These are phyloP conservation scores for Chlorella sp. DNA, from an alignment of 139 green algal species.

Conservation along the genomic window DNA sequence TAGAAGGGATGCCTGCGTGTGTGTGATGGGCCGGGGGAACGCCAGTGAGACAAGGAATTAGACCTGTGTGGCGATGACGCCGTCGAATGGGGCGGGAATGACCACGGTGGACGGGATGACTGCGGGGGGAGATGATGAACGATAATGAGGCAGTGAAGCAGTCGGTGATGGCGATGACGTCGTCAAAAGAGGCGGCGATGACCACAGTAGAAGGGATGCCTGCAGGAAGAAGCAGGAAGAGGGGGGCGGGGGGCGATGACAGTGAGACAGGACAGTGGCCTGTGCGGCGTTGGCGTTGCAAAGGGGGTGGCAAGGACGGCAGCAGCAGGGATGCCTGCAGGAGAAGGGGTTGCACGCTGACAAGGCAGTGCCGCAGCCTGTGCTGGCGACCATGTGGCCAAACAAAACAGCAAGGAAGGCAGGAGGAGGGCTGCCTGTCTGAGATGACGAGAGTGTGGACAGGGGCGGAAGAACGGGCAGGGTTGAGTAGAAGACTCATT, in stretches of 20 bases:
- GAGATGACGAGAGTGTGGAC: too few relatives aligned
- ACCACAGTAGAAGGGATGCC: slow-evolving; percentile 85
- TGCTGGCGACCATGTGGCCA: too few relatives aligned
- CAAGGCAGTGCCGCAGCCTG: too few relatives aligned
- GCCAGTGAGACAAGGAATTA: too few relatives aligned
- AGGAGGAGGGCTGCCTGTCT: too few relatives aligned
- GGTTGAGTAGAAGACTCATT: too few relatives aligned
- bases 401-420: too few relatives aligned
- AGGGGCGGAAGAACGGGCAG: too few relatives aligned
- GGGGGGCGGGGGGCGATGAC: too few relatives aligned
- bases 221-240: too few relatives aligned
- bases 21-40: neutral
- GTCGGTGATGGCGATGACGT: slow-evolving; percentile 88
- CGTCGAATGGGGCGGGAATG: slow-evolving; percentile 86
- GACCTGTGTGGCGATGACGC: slow-evolving; percentile 88
- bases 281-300: neutral
- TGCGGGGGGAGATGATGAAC: slow-evolving; percentile 14
- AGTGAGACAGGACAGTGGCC: neutral
- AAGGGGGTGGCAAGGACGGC: neutral
- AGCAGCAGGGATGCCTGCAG: neutral
- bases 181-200: slow-evolving; percentile 86
- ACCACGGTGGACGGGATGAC: slow-evolving; percentile 86
- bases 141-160: too few relatives aligned
- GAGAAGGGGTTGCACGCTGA: neutral
- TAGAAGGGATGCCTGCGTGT: slow-evolving; percentile 75